Evolutionary conservation across 192 early-diverging fungal genomes (phyloP), one percentile per base, ranked within the genome.

Genomic region (Podochytrium sp.): DNA sequence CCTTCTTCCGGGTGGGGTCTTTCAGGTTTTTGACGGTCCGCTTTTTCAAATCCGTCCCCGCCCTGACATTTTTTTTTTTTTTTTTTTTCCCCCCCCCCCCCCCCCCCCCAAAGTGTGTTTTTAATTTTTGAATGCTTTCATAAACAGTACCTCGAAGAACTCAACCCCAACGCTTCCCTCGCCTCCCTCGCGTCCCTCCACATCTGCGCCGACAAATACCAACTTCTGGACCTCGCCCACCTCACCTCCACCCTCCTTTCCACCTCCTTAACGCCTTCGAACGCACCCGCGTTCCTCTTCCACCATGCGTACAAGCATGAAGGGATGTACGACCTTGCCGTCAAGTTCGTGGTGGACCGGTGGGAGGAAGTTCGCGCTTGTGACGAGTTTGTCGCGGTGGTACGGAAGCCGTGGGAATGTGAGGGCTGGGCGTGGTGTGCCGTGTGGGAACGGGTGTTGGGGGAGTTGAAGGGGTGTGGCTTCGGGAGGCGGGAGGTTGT

Each of bases 181-280:
- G 18, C 32, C 1, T n/a, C 23, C 4, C 33, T 69, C 1, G 66
- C 50, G 4, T 0, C 5, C 51, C 51, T 69, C 1, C 51, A 69
- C 29, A 32, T 69, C 37, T 69, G 66, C 35, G 66, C 66, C 3
- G 66, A 69, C 53, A 69, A 69, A 30, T 69, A 69, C 38, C 66
- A 69, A 41, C n/a, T 69, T 33, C 32, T 41, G 4, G 47, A 69
- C 23, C 37, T 69, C 2, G 10, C 37, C 1, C 27, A 7, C 25
- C 2, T 55, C 16, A 55, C 51, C 23, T 33, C 25, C 18, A 5
- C 18, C 7, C 53, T 51, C 20, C 52, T 69, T 6, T 69, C 66
- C 1, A 4, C 20, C 0, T 0, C 23, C 23, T 7, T 69, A 10
- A 34, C 47, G 6, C 32, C 34, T 2, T 1, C 16, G 1, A 69